phyloP scores from a whole-genome alignment of 768 basidiomycete species.

The Collybia mongolica region DNA sequence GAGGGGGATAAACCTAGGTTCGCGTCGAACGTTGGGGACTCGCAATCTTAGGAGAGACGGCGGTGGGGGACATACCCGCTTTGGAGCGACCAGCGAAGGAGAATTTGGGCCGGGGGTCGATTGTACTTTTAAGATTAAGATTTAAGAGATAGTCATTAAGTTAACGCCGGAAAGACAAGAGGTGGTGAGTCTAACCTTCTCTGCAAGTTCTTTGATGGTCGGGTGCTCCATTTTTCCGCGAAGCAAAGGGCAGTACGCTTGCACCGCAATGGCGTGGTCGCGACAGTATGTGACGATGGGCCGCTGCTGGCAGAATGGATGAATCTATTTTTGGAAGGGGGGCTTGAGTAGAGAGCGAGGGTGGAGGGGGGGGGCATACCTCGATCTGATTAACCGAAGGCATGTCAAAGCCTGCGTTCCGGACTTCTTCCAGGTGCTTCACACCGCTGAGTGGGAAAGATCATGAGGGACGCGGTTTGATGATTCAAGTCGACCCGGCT shows the following conservation, averaged over 20 bases:
- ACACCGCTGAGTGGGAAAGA: conserved; percentile 45
- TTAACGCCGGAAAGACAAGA: too few relatives aligned
- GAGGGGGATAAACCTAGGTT: conserved; percentile 68
- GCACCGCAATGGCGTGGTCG: conserved; percentile 55
- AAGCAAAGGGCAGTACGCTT: conserved; percentile 79
- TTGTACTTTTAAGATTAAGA: conserved; percentile 36
- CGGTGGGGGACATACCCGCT: conserved; percentile 51
- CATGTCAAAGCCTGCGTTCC: conserved; percentile 53
- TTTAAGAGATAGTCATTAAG: not conserved
- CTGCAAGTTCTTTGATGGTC: conserved; percentile 50
- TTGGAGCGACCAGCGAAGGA: conserved; percentile 91
- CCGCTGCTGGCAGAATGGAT: conserved; percentile 80
- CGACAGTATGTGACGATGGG: conserved; percentile 76
- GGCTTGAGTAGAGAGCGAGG: not conserved
- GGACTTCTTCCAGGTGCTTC: conserved; percentile 76
- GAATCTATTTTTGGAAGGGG: conserved; percentile 46
- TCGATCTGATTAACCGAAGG: conserved; percentile 85
- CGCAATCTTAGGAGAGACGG: not conserved
- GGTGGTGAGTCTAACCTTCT: conserved; percentile 44
- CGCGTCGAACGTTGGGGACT: not conserved
- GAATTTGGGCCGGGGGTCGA: conserved; percentile 72
- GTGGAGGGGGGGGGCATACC: conserved; percentile 33
- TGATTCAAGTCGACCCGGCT: too few relatives aligned
- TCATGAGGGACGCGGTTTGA: not conserved
- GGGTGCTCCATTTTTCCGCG: conserved; percentile 57